Percentiles rank a stretch among this genome's conserved stretches.
phyloP scores from a whole-genome alignment of 306 rosid species.

The Crotalaria pallida region DNA sequence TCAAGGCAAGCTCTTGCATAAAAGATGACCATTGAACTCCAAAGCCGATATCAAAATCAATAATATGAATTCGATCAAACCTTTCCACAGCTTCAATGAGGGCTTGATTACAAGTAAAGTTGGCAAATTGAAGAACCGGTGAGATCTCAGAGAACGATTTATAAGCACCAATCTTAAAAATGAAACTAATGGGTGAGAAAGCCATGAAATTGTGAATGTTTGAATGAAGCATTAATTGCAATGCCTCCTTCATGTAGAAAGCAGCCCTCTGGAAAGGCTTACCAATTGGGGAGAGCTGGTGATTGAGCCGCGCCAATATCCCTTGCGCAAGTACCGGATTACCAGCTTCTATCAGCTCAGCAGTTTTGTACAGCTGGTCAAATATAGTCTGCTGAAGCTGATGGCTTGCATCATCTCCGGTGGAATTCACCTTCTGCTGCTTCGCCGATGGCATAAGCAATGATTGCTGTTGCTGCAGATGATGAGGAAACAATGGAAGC shows the following conservation, averaged over 20 bases:
- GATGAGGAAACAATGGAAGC: conserved; percentile 63
- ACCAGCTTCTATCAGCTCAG: conserved; percentile 89
- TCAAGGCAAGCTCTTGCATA: conserved; percentile 78
- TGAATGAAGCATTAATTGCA: conserved; percentile 59
- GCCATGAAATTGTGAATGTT: conserved; percentile 36
- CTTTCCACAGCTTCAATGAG: conserved; percentile 73
- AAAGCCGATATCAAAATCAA: conserved; percentile 86
- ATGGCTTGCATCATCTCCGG: conserved; percentile 52
- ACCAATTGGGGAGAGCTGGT: conserved; percentile 92
- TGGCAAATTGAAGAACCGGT: conserved; percentile 78
- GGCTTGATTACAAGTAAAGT: conserved; percentile 81
- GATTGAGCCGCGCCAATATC: conserved; percentile 99
- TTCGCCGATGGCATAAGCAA: conserved; percentile 30
- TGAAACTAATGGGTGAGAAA: conserved; percentile 62
- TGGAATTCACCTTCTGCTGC: conserved; percentile 46
- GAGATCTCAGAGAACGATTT: conserved; percentile 87
- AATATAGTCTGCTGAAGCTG: conserved; percentile 68
- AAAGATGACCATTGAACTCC: conserved; percentile 95
- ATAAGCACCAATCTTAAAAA: conserved; percentile 81
- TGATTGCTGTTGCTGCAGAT: conserved; percentile 57
- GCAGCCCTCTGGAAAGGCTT: conserved; percentile 97
- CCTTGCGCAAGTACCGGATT: conserved; percentile 89
- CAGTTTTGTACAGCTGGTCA: conserved; percentile 74
- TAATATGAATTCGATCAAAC: conserved; percentile 55
- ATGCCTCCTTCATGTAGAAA: conserved; percentile 80